Base-by-base conservation (phyloP, 345 rosid genomes). In the Gossypium ekmanianum region DNA sequence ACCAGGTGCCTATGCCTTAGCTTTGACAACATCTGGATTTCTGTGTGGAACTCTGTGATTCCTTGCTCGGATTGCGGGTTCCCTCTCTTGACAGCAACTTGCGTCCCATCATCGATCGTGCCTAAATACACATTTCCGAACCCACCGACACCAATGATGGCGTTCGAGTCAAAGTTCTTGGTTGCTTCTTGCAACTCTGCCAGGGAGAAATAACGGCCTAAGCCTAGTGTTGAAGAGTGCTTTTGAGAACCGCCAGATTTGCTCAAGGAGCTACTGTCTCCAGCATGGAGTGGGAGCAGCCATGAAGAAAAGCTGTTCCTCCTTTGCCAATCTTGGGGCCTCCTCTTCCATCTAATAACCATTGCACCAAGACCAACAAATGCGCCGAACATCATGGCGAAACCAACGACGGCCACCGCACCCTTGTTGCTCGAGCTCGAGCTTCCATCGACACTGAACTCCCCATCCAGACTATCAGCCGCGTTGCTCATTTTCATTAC, bases 31-130 rank as follows among this genome's bases (percentile, higher is more conserved):
- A 91, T 91, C 81, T 91, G 97, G 34, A 91, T 88, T 80, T 91
- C 97, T 62, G 97, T 91, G 72, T 92, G 86, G 57, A 92, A 92
- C 80, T 92, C 97, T 3, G 88, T 92, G 81, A 92, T 88, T 1
- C 97, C 97, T 77, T 92, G 97, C 76, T 92, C 94, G 14, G 97
- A 92, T 81, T 90, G 94, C 7, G 94, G 97, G 73, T 92, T 92
- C 57, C 97, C 97, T 80, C 97, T 82, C 75, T 92, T 92, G 68
- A 92, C 91, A 57, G 97, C 97, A 50, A 92, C 94, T 84, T 88
- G 74, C 62, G 89, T 88, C 14, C 87, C 89, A 51, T 92, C 91
- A 50, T 90, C 97, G 12, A 92, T 81, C 9, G 44, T 72, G 10
- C 91, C 90, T 13, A 92, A 39, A 75, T 92, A 92, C 74, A 92